Evolutionary conservation across 495 filamentous ascomycete species (phyloP).

Genomic region (Penicillium lagena): DNA sequence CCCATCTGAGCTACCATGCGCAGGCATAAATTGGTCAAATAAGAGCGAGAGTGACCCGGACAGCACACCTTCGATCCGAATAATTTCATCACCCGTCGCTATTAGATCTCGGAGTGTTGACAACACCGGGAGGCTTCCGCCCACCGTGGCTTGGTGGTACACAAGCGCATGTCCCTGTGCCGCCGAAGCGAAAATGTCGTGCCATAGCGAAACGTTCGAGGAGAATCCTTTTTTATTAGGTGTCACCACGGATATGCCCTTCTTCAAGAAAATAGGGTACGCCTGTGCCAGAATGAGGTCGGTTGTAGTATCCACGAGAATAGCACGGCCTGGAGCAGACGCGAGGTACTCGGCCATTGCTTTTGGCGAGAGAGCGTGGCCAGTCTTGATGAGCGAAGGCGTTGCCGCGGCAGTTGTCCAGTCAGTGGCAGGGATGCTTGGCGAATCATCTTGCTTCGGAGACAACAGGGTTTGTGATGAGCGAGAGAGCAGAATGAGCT

Average conservation of each 20-base stretch:
- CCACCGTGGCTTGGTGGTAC: constrained; percentile 90
- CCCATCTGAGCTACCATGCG: constrained; percentile 45
- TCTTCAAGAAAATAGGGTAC: constrained; percentile 71
- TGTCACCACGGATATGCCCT: constrained; percentile 84
- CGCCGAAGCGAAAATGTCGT: constrained; percentile 67
- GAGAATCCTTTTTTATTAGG: constrained; percentile 98
- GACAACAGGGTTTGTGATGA: constrained; percentile 71
- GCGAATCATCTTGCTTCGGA: constrained; percentile 31
- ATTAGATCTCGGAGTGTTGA: constrained; percentile 86
- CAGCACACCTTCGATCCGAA: constrained; percentile 90
- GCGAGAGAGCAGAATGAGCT: constrained; percentile 72
- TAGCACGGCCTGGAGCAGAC: constrained; percentile 59
- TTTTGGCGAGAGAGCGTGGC: constrained; percentile 44
- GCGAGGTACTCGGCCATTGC: constrained; percentile 67
- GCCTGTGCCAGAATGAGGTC: constrained; percentile 67
- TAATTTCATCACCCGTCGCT: constrained; percentile 81
- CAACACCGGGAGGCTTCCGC: constrained; percentile 85
- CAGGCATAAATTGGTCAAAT: constrained; percentile 88
- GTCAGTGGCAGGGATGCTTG: constrained; percentile 46
- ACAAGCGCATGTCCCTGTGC: constrained; percentile 60
- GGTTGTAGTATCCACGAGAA: constrained; percentile 93
- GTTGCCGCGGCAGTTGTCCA: constrained; percentile 49
- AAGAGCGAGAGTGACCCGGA: constrained; percentile 93
- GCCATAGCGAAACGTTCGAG: constrained; percentile 65
- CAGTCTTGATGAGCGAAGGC: constrained; percentile 45